Evolutionary conservation across 352 stramenopile genomes (phyloP).

Genomic region (Pythium coloratum): DNA sequence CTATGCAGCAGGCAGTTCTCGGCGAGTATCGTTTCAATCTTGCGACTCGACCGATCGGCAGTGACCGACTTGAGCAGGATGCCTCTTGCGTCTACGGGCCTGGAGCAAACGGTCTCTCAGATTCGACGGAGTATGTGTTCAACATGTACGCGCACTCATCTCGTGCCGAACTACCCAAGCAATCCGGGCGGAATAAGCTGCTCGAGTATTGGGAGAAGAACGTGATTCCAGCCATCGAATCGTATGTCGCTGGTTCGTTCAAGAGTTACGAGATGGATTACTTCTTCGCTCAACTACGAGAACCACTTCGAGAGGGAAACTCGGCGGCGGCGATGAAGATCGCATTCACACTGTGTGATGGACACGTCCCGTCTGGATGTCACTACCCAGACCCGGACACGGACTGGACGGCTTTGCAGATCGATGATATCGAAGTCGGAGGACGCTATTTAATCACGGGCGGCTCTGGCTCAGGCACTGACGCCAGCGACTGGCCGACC

Average conservation of each 20-base stretch:
- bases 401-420: conserved; percentile 73
- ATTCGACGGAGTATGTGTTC: conserved; percentile 60
- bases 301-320: conserved; percentile 76
- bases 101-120: conserved; percentile 18
- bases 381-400: conserved; percentile 79
- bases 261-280: conserved; percentile 89
- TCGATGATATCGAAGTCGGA: conserved; percentile 76
- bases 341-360: conserved; percentile 76
- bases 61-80: conserved; percentile 32
- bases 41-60: conserved; percentile 47
- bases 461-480: conserved; percentile 21
- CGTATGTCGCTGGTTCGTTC: conserved; percentile 78
- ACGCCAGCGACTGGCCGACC: conserved; percentile 39
- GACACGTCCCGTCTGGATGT: conserved; percentile 73
- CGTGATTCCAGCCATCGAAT: conserved; percentile 81
- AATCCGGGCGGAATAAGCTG: conserved; percentile 77
- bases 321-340: conserved; percentile 76
- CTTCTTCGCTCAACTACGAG: conserved; percentile 79
- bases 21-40: conserved; percentile 42
- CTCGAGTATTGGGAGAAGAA: conserved; percentile 86
- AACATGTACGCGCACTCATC: conserved; percentile 75
- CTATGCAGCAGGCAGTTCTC: conserved; percentile 49
- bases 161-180: conserved; percentile 55
- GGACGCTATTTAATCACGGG: conserved; percentile 47
- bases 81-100: conserved; percentile 34